Percentiles rank a stretch among this genome's conserved stretches.
phyloP scores from a whole-genome alignment of 2,329 filamentous ascomycete genomes.

The Taxawa tesnikishii region DNA sequence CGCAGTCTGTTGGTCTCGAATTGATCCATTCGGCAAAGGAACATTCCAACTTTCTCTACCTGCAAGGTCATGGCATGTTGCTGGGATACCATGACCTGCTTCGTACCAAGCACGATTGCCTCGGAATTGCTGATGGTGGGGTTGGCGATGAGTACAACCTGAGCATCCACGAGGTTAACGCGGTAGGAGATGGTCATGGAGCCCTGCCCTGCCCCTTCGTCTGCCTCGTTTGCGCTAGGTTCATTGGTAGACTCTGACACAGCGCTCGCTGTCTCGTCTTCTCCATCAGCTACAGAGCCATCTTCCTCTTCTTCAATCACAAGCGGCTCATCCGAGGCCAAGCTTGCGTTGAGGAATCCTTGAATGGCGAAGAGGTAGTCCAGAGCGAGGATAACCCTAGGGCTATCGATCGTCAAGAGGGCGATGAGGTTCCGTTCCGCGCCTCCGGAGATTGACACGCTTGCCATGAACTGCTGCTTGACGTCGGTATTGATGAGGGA shows the following conservation, averaged over 20 bases:
- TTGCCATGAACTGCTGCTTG: constrained; percentile 94
- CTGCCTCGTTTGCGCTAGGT: constrained; percentile 13
- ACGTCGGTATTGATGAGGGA: constrained; percentile 88
- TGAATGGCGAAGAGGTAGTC: constrained; percentile 92
- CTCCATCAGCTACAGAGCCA: constrained; percentile 26
- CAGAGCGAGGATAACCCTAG: constrained; percentile 83
- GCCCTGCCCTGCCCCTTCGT: constrained; percentile 24
- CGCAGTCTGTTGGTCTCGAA: constrained; percentile 84
- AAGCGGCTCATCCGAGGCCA: constrained; percentile 43
- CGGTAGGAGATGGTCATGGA: constrained; percentile 74
- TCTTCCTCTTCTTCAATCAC: constrained; percentile 48
- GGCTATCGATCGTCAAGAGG: constrained; percentile 88
- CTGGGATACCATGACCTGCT: constrained; percentile 83
- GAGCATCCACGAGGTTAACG: constrained; percentile 88
- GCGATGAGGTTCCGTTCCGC: constrained; percentile 72
- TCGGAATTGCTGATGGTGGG: constrained; percentile 82
- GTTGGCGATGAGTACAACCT: constrained; percentile 93
- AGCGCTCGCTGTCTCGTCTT: constrained; percentile 34
- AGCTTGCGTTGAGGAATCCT: constrained; percentile 62
- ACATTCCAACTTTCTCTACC: constrained; percentile 93
- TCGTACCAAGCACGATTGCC: constrained; percentile 87
- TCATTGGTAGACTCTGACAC: constrained; percentile 13
- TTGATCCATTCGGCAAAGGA: constrained; percentile 93
- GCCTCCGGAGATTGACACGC: constrained; percentile 80
- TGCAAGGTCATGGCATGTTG: constrained; percentile 92